Conservation (phyloP, 108 stramenopile species). For the Pseudonitzschia delicatissima region DNA sequence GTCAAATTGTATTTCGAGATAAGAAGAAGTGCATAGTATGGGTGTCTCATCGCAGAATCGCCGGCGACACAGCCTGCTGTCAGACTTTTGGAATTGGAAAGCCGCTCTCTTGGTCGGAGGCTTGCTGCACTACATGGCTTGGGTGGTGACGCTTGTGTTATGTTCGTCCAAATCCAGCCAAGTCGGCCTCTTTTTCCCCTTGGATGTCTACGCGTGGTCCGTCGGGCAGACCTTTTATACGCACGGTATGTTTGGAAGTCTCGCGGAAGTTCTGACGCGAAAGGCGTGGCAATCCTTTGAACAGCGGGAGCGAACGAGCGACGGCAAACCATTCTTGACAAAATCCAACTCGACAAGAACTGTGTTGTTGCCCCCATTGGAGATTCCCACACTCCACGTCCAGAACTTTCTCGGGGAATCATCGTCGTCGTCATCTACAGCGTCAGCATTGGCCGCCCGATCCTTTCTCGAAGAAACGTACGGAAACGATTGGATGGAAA, state of each 20-base stretch:
- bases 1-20: too few species aligned
- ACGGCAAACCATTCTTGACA: background rate
- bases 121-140: background rate
- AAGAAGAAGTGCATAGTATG: too few species aligned
- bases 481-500: slow-evolving; percentile 42
- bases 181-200: background rate
- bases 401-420: background rate
- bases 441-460: background rate
- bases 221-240: background rate
- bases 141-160: background rate
- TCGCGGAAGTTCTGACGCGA: background rate
- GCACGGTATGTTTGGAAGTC: background rate
- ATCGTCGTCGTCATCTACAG: background rate
- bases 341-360: background rate
- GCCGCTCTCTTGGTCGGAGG: background rate
- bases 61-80: too few species aligned
- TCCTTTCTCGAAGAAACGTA: slow-evolving; percentile 23
- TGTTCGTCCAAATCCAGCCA: background rate
- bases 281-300: slow-evolving; percentile 7
- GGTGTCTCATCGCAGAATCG: too few species aligned
- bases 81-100: too few species aligned
- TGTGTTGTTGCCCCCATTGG: slow-evolving; percentile 1
- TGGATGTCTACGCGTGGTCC: slow-evolving; percentile 9
- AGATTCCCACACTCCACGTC: slow-evolving; percentile 28
- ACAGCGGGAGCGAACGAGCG: background rate